Evolutionary conservation across 352 stramenopile species (phyloP), one percentile per base, ranked within the genome.

Genomic region (Phytophthora pinifolia): DNA sequence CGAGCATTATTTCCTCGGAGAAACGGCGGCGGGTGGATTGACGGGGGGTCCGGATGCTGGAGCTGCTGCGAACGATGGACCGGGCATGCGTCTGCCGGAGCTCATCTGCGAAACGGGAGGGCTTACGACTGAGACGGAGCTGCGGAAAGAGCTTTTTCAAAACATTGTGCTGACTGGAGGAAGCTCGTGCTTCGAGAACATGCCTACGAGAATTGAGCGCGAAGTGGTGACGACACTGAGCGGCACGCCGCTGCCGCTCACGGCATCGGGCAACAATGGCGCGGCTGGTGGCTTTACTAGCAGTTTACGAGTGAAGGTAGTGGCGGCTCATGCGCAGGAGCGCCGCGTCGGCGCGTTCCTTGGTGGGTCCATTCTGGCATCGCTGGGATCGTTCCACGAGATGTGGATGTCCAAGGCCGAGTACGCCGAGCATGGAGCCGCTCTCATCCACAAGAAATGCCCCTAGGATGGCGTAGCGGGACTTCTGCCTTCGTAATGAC

Each of bases 371-470:
- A 99, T 99, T 73, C 63, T 99, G 20, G 95, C 83, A 12, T 98
- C 92, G 30, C 79, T 99, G 41, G 96, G 94, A 12, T 98, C 89
- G 32, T 99, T 99, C 78, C 91, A 98, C 65, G 93, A 99, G 59
- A 99, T 99, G 96, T 99, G 96, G 96, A 97, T 99, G 62, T 98
- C 94, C 31, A 99, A 98, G 72, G 82, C 84, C n/a, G 97, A 99
- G 76, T 99, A 99, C 60, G 96, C 98, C 18, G 97, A 99, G 75
- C 92, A 96, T 67, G 97, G 97, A 18, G 80, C 95, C 30, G 76
- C 85, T 4, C 96, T 99, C 63, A 95, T 99, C 37, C 95, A 99
- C 82, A 96, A 97, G 58, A 99, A 99, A 72, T 99, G 96, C 59
- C 80, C 80, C 10, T 89, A 66, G 46, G 43, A 27, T 15, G 17